Evolutionary conservation across 192 early-diverging fungal genomes (phyloP), one percentile per base, ranked within the genome.

Genomic region (Rhizophagus sp.): DNA sequence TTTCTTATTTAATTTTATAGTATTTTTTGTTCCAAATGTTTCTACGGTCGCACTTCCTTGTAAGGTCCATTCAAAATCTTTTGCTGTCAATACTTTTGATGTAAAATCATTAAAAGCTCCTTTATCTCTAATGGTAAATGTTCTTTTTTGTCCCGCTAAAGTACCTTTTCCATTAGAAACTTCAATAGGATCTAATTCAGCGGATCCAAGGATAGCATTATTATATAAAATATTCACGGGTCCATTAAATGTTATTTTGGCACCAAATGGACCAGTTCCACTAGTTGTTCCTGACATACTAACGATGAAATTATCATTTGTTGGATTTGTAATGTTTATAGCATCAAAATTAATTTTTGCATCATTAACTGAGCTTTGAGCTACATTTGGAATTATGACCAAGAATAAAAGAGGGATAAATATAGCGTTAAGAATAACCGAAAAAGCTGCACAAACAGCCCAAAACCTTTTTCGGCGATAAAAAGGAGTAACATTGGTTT

Each of bases 351-450:
- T 50, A 61, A 90, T 83, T 33, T 69, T 73, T 3, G 85, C 79
- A 22, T 87, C 50, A 73, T 90, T 85, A 52, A 90, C 78, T 44
- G 83, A 82, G 4, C 69, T 57, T 82, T 89, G 87, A 24, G 88
- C 86, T 67, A 90, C 79, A 73, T 82, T 84, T 30, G 90, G 90
- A 69, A 91, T 81, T 68, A 86, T 82, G 6, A 90, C 90, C 19
- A 90, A 83, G 62, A 89, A 49, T 9, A 88, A 70, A 7, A 90
- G 44, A 24, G 83, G 85, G 3, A 90, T 76, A 47, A 89, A 76
- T 27, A 87, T 83, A 69, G 81, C 81, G 2, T 85, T 30, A 2
- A 85, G 52, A 22, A 90, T 39, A 15, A 82, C 57, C 11, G 76
- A 83, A 13, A 86, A 64, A 3, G 83, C 67, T 9, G 41, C 1